Conservation (phyloP, 805 yeast species). For the Helenozyma baotianmanensis region DNA sequence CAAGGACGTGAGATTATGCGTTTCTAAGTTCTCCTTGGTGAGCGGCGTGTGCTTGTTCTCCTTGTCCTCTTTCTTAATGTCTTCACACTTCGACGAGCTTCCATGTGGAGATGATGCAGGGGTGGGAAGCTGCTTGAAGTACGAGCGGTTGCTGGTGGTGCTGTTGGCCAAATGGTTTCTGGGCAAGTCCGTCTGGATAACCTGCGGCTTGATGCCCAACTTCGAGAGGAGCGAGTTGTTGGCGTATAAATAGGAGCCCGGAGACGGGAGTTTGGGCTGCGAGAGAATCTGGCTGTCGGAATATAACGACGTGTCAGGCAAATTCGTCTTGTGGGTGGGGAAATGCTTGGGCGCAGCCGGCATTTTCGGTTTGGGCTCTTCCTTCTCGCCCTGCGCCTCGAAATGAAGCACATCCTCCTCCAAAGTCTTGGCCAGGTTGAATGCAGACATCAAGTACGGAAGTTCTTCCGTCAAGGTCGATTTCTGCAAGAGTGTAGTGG, state of each 20-base stretch:
- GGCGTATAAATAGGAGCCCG: slow-evolving; percentile 29
- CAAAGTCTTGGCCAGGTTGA: slow-evolving; percentile 54
- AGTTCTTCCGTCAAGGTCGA: slow-evolving; percentile 60
- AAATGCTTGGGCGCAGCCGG: slow-evolving; percentile 7
- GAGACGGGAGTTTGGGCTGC: slow-evolving; percentile 13
- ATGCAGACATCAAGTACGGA: slow-evolving; percentile 64
- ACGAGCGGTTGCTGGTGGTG: background rate
- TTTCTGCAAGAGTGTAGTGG: slow-evolving; percentile 39
- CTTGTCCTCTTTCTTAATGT: slow-evolving; percentile 9
- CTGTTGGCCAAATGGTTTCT: slow-evolving; percentile 4
- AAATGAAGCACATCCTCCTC: slow-evolving; percentile 40
- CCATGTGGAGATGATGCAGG: background rate
- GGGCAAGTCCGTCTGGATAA: slow-evolving; percentile 29
- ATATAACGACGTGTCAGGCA: slow-evolving; percentile 32
- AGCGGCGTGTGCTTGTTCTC: slow-evolving; percentile 9
- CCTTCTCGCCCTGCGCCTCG: slow-evolving; percentile 17
- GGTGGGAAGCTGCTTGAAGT: background rate
- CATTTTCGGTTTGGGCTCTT: background rate
- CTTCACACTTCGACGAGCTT: background rate
- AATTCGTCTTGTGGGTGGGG: slow-evolving; percentile 20
- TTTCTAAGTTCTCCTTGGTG: slow-evolving; percentile 14
- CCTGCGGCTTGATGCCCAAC: slow-evolving; percentile 40
- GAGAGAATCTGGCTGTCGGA: slow-evolving; percentile 29
- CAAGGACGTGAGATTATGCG: slow-evolving; percentile 13
- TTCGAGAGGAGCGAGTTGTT: slow-evolving; percentile 34